Evolutionary conservation across 2,329 filamentous ascomycete genomes (phyloP), one percentile per base, ranked within the genome.

Genomic region (Microdochium trichocladiopsis): DNA sequence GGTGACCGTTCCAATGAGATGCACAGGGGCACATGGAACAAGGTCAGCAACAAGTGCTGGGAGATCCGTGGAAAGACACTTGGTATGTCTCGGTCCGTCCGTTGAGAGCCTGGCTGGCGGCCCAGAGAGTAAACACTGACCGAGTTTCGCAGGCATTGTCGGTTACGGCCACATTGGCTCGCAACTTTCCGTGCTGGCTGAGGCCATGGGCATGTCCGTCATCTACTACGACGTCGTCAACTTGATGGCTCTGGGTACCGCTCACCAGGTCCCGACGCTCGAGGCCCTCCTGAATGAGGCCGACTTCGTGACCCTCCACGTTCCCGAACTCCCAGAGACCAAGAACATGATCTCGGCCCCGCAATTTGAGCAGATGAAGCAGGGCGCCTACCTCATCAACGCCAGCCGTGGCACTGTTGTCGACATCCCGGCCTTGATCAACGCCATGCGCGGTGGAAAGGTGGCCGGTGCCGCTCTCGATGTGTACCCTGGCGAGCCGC

Each of bases 141-240:
- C 50, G 48, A 51, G 56, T 47, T 23, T 48, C 50, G 14, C 50
- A 86, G 83, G 89, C 56, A 97, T 99, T 63, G 84, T 99, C 58
- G 94, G 94, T 25, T 99, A 99, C 66, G 94, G 94, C 56, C 94
- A 99, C 68, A 97, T 99, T 66, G 94, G 94, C 56, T 92, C 90
- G 50, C 94, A 99, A 71, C 76, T 99, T 57, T 97, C 92, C 1
- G 94, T 99, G 43, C 77, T 99, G 57, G 92, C 94, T 25, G 94
- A 99, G 72, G 85, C 93, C 23, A 96, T 99, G 91, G 94, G 94
- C 49, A 96, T 99, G 93, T 85, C 80, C 16, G 94, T 99, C 63
- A 92, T 97, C 63, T 99, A 96, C 78, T 97, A 95, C 70, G 94
- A 99, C 69, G 85, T 96, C 6, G 73, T 96, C 57, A 95, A 92